Evolutionary conservation across 768 basidiomycete genomes (phyloP).

Genomic region (Cystofilobasidium ferigula): DNA sequence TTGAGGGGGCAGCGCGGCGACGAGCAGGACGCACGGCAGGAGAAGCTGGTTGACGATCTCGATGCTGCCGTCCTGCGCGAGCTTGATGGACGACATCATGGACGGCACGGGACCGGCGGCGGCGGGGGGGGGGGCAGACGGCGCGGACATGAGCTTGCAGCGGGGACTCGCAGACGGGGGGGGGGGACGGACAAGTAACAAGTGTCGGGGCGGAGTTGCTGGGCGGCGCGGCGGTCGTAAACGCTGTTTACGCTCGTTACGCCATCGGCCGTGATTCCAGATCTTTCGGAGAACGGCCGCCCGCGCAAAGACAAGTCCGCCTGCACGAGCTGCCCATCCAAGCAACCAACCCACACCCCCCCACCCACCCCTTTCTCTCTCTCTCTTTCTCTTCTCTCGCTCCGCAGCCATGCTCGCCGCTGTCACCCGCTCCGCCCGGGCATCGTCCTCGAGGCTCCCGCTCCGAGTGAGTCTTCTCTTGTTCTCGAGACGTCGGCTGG

Average conservation of each 20-base stretch:
- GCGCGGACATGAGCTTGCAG: constrained; percentile 4
- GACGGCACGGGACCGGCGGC: not conserved
- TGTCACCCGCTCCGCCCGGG: constrained; percentile 20
- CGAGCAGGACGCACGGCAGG: constrained; percentile 46
- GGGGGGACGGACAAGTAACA: too few relatives aligned
- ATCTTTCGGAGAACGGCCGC: too few relatives aligned
- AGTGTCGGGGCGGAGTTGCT: too few relatives aligned
- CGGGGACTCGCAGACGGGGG: too few relatives aligned
- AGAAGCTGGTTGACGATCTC: constrained; percentile 86
- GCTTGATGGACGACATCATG: constrained; percentile 40
- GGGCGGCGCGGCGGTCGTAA: too few relatives aligned
- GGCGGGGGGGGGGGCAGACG: constrained; percentile 8
- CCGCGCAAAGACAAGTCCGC: too few relatives aligned
- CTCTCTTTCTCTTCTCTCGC: not conserved
- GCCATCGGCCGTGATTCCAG: too few relatives aligned
- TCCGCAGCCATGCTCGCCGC: constrained; percentile 12
- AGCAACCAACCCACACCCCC: not conserved
- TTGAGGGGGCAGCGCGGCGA: not conserved
- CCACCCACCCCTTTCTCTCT: not conserved
- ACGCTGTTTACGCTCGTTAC: too few relatives aligned
- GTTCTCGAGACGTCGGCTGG: not conserved
- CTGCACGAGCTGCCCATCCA: too few relatives aligned
- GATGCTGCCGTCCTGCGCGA: constrained; percentile 46
- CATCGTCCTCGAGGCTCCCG: constrained; percentile 21
- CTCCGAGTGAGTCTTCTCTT: constrained; percentile 7